Evolutionary conservation across 495 filamentous ascomycete species (phyloP), one percentile per base, ranked within the genome.

Genomic region (Aspergillus nanangensis): DNA sequence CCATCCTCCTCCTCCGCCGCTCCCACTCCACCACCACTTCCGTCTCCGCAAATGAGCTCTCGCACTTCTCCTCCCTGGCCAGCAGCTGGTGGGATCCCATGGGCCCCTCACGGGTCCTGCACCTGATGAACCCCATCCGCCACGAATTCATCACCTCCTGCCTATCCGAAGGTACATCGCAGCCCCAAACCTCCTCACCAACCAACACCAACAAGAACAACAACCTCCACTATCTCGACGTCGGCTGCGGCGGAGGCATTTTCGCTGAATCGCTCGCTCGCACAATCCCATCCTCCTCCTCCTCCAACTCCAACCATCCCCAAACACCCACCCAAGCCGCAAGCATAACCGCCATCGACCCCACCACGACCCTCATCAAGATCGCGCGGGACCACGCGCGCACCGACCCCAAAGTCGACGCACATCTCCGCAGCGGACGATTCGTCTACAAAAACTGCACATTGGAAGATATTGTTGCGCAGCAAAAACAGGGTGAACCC

Each of bases 81-180:
- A 87, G 84, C 55, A 83, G 82, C 56, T 98, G 93, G 93, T 98
- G 93, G 93, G 94, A 97, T 67, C 88, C 93, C 2, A 83, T 94
- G 67, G 93, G 93, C 42, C 82, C 90, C 15, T 96, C 90, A 0
- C 82, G 91, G 11, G 82, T 95, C 50, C 83, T 98, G 2, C 94
- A 97, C 65, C 83, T 94, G 38, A 97, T 98, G 93, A 97, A 98
- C 72, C 93, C 94, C 8, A 80, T 94, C 33, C 90, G 93, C 24
- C 90, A 96, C 65, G 83, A 89, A 58, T 97, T 97, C 71, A 93
- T 98, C 63, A 66, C 70, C 2, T 62, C 71, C 27, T 95, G 91
- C 55, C 82, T 77, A 47, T 64, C 75, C 52, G 69, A 70, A 33
- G 60, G 57, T 19, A 51, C 35, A 35, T 38, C 39, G 43, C 41